Evolutionary conservation across 1,139 yeast genomes (phyloP), one percentile per base, ranked within the genome.

Genomic region (Hansenula lynferdii): DNA sequence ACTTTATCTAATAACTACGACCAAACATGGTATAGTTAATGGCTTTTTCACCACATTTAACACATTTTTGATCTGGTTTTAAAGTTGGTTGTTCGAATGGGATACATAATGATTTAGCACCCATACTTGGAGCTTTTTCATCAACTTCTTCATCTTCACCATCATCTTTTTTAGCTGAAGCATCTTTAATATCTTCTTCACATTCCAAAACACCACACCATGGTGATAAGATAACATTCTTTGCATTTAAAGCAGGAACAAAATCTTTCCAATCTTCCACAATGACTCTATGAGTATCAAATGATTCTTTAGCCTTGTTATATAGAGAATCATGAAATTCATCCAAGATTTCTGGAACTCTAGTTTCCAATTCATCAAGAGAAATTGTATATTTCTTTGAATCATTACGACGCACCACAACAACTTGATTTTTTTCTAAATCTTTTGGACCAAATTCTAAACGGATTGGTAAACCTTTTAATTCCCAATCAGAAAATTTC

Each of bases 81-180:
- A 90, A 75, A 54, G 69, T 75, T 45, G 96, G 96, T 71, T 90
- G 97, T 34, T 86, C 85, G 58, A 81, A 81, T 49, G 98, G 98
- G 64, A 90, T 89, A 77, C 99, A 94, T 65, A 94, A 74, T 16
- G 96, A 84, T 72, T 94, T 94, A 53, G 99, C 99, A 59, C 99
- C 99, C 99, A 94, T 94, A 43, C 95, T 82, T 58, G 98, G 98
- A 21, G 98, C 89, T 65, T 85, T 85, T 56, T 92, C 98, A 60
- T 94, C 99, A 37, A 74, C 85, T 59, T 85, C 96, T 57, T 77
- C 86, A 39, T 83, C 94, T 45, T 86, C 90, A 53, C 85, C 80
- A 51, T 79, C 80, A 58, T 80, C 84, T 62, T 77, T 82, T 57
- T 74, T 74, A 26, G 96, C 92, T 33, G 97, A 87, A 34, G 86